Evolutionary conservation across 352 stramenopile genomes (phyloP), one percentile per base, ranked within the genome.

Genomic region (Globisporangium polare): DNA sequence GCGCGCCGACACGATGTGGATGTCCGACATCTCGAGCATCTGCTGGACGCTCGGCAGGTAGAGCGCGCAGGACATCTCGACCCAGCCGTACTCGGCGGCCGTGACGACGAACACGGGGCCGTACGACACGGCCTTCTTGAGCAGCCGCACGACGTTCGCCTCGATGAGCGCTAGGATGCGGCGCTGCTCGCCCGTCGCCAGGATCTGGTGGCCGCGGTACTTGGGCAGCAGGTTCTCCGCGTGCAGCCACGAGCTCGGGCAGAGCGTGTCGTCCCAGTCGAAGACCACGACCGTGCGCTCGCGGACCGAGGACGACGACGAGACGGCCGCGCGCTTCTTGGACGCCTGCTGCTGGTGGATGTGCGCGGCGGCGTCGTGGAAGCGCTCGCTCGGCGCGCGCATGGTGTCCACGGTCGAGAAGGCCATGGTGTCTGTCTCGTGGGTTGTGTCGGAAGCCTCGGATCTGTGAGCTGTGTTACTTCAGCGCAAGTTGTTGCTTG

Each of bases 241-340:
- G 58, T 95, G 83, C 37, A 95, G 75, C 86, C 86, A 95, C 24
- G 82, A 88, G 68, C 81, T 92, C 39, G 86, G 86, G 53, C 83
- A 93, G n/a, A 95, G 73, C 65, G 86, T 95, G 76, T 95, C 86
- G 66, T 95, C 86, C 86, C 86, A 95, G 66, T 95, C 86, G 52
- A 95, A 95, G 42, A 95, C 86, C 3, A 90, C 83, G 27, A 95
- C 83, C 13, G 86, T 95, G 52, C 83, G 82, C 60, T 93, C 84
- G 51, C 76, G 75, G n/a, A 88, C 66, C 18, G 75, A 80, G 8
- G n/a, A 13, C 50, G 58, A 47, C 33, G 13, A 26, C 18, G 29
- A 33, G 29, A 41, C 17, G 42, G 67, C 29, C 33, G 22, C 47
- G 46, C 59, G 63, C 18, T 63, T 59, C 62, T 79, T 78, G 18